Conservation (phyloP, 768 basidiomycete species). For the Phanerochaete sordida region DNA sequence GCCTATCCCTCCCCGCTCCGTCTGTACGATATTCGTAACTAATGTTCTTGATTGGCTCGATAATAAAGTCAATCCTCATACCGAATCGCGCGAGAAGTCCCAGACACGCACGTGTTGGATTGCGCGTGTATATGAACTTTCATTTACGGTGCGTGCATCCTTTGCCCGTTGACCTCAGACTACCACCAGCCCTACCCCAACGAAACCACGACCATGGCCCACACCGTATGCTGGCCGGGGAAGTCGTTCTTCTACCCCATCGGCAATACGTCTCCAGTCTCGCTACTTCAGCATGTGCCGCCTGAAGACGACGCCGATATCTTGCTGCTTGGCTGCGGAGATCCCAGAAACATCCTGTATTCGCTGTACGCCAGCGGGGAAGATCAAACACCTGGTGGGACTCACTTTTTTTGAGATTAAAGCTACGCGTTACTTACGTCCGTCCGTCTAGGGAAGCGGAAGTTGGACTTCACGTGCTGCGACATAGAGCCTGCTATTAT, state of each 20-base stretch:
- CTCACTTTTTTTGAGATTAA: slow-evolving; percentile 2
- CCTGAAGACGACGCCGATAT: slow-evolving; percentile 46
- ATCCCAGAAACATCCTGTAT: slow-evolving; percentile 51
- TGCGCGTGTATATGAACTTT: not conserved
- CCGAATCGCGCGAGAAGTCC: too few relatives aligned
- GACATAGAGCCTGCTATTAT: slow-evolving; percentile 46
- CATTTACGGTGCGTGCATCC: too few relatives aligned
- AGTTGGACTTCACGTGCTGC: slow-evolving; percentile 48
- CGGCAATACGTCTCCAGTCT: slow-evolving; percentile 55
- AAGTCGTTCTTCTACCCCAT: slow-evolving; percentile 53
- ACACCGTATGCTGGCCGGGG: slow-evolving; percentile 40
- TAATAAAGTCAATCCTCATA: too few relatives aligned
- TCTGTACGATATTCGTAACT: too few relatives aligned
- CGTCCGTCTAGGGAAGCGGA: slow-evolving; percentile 16
- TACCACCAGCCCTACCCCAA: not conserved
- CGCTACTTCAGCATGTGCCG: slow-evolving; percentile 43
- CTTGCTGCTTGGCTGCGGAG: slow-evolving; percentile 55
- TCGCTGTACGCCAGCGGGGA: slow-evolving; percentile 35
- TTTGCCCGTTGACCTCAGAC: not conserved
- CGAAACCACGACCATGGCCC: slow-evolving; percentile 32
- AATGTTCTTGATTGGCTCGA: too few relatives aligned
- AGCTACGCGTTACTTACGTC: not conserved
- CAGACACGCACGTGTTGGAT: too few relatives aligned
- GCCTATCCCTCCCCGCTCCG: too few relatives aligned
- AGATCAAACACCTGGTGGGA: slow-evolving; percentile 17